Evolutionary conservation across 352 stramenopile species (phyloP).

Genomic region (Phytophthora idaei): DNA sequence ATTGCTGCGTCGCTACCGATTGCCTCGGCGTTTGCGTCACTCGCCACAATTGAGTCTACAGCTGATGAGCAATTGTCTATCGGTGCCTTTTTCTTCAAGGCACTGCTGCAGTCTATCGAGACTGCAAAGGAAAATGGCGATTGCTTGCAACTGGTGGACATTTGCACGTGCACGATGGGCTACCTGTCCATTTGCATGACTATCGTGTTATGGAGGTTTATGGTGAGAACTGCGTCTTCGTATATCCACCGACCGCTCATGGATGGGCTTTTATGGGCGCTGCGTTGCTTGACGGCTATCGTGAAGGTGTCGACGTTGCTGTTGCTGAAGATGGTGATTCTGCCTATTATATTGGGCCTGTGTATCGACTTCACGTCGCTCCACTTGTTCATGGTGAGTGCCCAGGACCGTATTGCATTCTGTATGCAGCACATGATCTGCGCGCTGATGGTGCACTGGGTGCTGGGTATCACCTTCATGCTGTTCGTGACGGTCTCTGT

Average conservation of each 20-base stretch:
- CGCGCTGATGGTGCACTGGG: constrained; percentile 96
- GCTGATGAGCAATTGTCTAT: constrained; percentile 28
- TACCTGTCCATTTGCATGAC: constrained; percentile 87
- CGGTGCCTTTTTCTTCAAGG: constrained; percentile 56
- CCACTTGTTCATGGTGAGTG: constrained; percentile 84
- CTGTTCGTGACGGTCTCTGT: constrained; percentile 97
- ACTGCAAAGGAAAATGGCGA: constrained; percentile 69
- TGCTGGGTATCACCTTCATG: constrained; percentile 98
- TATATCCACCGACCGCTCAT: constrained; percentile 86
- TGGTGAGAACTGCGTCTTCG: constrained; percentile 83
- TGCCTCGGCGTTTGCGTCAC: constrained; percentile 28
- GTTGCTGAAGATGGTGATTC: constrained; percentile 97
- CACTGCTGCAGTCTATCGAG: constrained; percentile 58
- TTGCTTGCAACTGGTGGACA: constrained; percentile 84
- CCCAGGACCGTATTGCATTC: constrained; percentile 80
- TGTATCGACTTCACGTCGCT: constrained; percentile 94
- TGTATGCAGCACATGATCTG: constrained; percentile 91
- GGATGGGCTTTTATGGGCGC: constrained; percentile 76
- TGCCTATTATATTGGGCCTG: constrained; percentile 94
- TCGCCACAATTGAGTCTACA: constrained; percentile 29
- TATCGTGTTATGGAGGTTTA: constrained; percentile 85
- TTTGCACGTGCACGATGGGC: constrained; percentile 79
- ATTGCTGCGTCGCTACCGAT: constrained; percentile 63
- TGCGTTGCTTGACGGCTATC: constrained; percentile 83
- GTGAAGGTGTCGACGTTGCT: constrained; percentile 96